Percentiles rank a stretch among this genome's conserved stretches.
Conservation (phyloP, 768 basidiomycete species). For the Trametes cubensis region DNA sequence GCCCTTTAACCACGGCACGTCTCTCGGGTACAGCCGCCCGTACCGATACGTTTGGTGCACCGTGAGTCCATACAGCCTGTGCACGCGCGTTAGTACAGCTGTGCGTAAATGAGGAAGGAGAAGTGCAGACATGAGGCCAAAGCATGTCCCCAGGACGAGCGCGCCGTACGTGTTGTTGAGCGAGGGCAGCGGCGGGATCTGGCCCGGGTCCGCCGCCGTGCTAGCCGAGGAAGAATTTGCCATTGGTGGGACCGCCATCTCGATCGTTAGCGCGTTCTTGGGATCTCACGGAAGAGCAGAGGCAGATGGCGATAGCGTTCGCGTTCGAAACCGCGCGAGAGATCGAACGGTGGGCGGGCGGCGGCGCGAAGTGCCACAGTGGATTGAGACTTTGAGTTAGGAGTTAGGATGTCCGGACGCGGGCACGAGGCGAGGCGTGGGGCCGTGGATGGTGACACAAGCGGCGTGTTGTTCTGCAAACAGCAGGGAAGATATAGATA, state of each 20-base stretch:
- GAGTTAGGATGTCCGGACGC: no score
- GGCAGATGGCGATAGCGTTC: no score
- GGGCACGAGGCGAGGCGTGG: no score
- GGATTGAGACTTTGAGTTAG: no score
- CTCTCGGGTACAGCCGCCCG: neutral
- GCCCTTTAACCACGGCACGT: neutral
- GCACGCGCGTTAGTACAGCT: neutral
- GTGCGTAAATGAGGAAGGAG: neutral
- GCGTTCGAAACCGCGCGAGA: no score
- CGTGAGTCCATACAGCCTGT: conserved; percentile 13
- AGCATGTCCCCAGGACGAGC: neutral
- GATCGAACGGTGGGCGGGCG: no score
- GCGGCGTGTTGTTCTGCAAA: no score
- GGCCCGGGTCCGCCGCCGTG: no score
- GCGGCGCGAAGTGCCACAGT: no score
- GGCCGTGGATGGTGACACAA: no score
- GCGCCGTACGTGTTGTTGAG: neutral
- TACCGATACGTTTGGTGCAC: conserved; percentile 4
- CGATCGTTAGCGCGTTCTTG: neutral
- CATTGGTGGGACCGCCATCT: neutral
- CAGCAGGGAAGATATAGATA: no score
- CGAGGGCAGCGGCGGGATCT: no score
- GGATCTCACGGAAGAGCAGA: neutral
- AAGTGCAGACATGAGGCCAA: neutral
- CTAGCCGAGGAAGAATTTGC: neutral